Evolutionary conservation across 2,329 filamentous ascomycete species (phyloP).

Genomic region (Diaporthe ilicicola): DNA sequence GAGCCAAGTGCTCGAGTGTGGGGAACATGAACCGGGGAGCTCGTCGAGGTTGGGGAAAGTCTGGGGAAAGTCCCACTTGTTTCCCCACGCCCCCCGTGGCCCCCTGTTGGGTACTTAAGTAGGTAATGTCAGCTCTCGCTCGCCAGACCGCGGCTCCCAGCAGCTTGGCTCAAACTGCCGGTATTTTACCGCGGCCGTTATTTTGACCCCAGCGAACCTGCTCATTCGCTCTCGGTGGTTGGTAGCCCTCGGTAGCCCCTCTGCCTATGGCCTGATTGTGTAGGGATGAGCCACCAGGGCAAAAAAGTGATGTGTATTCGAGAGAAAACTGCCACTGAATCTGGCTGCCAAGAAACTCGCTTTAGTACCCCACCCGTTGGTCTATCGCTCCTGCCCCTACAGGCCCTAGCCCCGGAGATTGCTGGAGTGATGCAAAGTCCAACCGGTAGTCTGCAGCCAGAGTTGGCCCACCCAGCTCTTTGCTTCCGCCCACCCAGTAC

Average conservation of each 20-base stretch:
- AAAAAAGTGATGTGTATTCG: too few relatives aligned
- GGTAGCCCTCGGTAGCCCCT: background rate
- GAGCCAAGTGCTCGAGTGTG: background rate
- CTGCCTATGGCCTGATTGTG: conserved; percentile 10
- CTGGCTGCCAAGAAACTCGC: too few relatives aligned
- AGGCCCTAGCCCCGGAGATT: conserved; percentile 1
- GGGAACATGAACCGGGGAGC: background rate
- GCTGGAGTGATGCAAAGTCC: background rate
- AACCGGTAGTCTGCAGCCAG: too few relatives aligned
- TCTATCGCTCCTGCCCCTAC: too few relatives aligned
- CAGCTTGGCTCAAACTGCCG: conserved; percentile 1
- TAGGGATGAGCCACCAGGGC: too few relatives aligned
- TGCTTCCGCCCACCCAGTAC: too few relatives aligned
- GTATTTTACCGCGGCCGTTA: conserved; percentile 1
- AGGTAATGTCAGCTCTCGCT: background rate
- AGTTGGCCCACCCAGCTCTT: too few relatives aligned
- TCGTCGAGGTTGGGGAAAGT: conserved; percentile 1
- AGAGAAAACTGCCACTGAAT: too few relatives aligned
- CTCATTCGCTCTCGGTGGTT: background rate
- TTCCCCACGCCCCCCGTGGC: conserved; percentile 3
- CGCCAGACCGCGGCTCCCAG: background rate
- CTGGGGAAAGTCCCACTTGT: conserved; percentile 8
- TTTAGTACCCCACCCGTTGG: too few relatives aligned
- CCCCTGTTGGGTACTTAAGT: background rate
- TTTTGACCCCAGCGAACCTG: background rate